Evolutionary conservation across 805 yeast genomes (phyloP).

Genomic region (Candida methanosorbosa): DNA sequence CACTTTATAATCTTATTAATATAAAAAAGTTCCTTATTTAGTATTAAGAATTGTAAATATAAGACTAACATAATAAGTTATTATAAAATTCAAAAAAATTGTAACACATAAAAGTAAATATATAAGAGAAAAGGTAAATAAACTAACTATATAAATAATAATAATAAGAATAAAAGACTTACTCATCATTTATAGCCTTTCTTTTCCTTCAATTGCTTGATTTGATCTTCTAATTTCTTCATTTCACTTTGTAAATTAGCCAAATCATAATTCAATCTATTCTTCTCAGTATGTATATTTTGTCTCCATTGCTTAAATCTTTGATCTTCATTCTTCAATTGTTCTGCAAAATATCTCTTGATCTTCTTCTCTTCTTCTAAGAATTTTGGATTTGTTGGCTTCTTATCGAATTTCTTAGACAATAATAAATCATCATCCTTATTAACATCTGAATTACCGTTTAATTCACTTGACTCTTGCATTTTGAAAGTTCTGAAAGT

Average conservation of each 20-base stretch:
- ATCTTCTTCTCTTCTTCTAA: conserved; percentile 93
- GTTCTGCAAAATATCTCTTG: conserved; percentile 92
- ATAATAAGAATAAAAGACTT: too few species aligned
- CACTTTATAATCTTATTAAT: too few species aligned
- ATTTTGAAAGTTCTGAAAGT: conserved; percentile 67
- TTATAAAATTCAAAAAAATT: too few species aligned
- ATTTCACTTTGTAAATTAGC: conserved; percentile 79
- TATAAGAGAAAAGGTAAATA: too few species aligned
- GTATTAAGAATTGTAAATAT: not conserved
- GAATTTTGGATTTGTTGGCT: conserved; percentile 75
- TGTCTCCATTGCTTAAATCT: conserved; percentile 98
- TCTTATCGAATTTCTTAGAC: conserved; percentile 25
- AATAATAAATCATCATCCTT: conserved; percentile 2
- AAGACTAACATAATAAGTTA: too few species aligned
- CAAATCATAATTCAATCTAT: conserved; percentile 86
- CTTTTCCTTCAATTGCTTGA: conserved; percentile 49
- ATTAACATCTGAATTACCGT: conserved; percentile 7
- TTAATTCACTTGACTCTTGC: conserved; percentile 36
- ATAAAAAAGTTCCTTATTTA: too few species aligned
- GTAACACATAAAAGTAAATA: too few species aligned
- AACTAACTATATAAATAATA: too few species aligned
- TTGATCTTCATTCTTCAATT: conserved; percentile 92
- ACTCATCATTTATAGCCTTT: conserved; percentile 33
- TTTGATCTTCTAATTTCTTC: conserved; percentile 68
- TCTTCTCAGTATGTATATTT: conserved; percentile 90